These are phyloP conservation scores for Tricholoma furcatifolium DNA, from an alignment of 768 basidiomycete genomes.

Conservation along the genomic window DNA sequence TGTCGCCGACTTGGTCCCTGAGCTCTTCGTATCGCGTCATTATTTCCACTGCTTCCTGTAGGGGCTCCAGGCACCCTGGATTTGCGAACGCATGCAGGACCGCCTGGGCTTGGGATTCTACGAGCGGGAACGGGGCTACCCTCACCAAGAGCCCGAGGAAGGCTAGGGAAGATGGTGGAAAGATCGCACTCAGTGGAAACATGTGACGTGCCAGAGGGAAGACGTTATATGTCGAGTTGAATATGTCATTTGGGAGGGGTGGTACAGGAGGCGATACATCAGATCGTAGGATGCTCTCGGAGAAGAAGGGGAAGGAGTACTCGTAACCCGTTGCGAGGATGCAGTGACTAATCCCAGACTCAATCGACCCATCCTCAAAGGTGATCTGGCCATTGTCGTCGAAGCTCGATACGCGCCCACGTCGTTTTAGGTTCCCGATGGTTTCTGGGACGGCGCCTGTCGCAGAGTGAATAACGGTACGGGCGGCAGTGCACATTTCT, in stretches of 20 bases:
- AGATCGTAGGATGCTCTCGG: conserved; percentile 25
- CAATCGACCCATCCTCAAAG: conserved; percentile 59
- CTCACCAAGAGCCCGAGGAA: conserved; percentile 62
- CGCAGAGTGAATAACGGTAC: conserved; percentile 56
- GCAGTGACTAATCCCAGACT: conserved; percentile 56
- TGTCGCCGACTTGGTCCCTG: conserved; percentile 26
- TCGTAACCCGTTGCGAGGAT: conserved; percentile 81
- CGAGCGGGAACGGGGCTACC: conserved; percentile 72
- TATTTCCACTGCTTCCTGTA: conserved; percentile 47
- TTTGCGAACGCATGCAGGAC: conserved; percentile 54
- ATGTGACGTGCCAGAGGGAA: conserved; percentile 73
- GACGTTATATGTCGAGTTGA: conserved; percentile 64
- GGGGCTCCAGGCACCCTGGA: conserved; percentile 46
- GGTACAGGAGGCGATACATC: conserved; percentile 43
- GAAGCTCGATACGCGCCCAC: conserved; percentile 43
- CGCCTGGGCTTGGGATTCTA: conserved; percentile 76
- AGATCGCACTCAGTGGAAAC: conserved; percentile 55
- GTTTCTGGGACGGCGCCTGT: conserved; percentile 32
- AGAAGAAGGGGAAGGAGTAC: conserved; percentile 62
- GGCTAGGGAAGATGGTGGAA: conserved; percentile 51
- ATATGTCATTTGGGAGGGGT: conserved; percentile 47
- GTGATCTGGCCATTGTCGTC: conserved; percentile 41
- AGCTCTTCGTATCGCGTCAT: conserved; percentile 48
- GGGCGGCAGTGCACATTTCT: conserved; percentile 49
- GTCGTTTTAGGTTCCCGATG: conserved; percentile 33